Percentiles rank a stretch among this genome's conserved stretches.
Conservation (phyloP, 2,329 filamentous ascomycete species). For the Neoarthrinium moseri region DNA sequence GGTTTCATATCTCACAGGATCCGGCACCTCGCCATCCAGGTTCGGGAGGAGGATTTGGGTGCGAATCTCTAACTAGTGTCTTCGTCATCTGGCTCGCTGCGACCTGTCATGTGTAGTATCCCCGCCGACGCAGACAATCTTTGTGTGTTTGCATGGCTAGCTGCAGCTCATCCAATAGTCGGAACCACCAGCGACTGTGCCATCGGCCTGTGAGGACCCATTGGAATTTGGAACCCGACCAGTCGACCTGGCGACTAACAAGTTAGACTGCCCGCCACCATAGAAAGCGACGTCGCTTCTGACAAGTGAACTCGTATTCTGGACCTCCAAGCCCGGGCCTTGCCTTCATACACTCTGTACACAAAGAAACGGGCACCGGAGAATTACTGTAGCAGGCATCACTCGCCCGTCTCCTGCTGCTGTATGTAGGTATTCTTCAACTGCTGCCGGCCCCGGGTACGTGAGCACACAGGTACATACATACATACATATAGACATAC, state of each 20-base stretch:
- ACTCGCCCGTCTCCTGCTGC: too few relatives aligned
- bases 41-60: too few relatives aligned
- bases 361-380: too few relatives aligned
- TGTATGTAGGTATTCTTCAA: too few relatives aligned
- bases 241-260: neutral
- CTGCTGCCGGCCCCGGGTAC: too few relatives aligned
- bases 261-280: neutral
- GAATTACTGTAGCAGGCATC: too few relatives aligned
- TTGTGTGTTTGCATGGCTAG: neutral
- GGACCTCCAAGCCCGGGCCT: neutral
- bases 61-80: too few relatives aligned
- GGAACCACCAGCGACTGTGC: neutral
- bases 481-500: too few relatives aligned
- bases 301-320: neutral
- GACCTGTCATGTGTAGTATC: neutral
- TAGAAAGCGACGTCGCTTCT: neutral
- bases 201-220: neutral
- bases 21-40: too few relatives aligned
- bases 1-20: slow-evolving; percentile 5
- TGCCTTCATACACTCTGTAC: too few relatives aligned
- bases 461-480: too few relatives aligned
- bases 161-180: neutral
- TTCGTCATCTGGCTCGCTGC: neutral
- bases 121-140: neutral
- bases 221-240: neutral